Evolutionary conservation across 441 rosid species (phyloP), one percentile per base, ranked within the genome.

Genomic region (Jatropha multifida): DNA sequence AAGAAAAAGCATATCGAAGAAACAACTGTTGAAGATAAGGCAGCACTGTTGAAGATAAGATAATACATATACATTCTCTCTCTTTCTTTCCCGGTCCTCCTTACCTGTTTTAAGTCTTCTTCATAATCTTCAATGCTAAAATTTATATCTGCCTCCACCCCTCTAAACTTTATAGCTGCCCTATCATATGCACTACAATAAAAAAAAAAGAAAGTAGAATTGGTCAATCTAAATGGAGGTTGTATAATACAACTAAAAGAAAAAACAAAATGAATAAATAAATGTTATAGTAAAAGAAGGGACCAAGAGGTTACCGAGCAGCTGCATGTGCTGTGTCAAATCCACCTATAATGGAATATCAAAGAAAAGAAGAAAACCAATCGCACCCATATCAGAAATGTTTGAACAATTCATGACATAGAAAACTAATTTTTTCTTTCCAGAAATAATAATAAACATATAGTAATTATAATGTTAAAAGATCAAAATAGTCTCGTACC

Each of bases 281-380:
- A 54, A 15, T 4, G 14, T 4, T 9, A 54, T 48, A 26, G 73
- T 13, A 63, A 71, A 59, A 41, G 32, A 54, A 27, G 42, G 48
- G 74, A 41, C 17, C 65, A 48, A 66, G 66, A 68, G 44, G 84
- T 89, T 69, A 94, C 97, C 97, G 90, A 64, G 99, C 99, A 81
- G 99, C 98, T 81, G 97, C 96, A 87, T 90, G 98, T 85, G 99
- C 99, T 62, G 99, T 94, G 97, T 96, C 99, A 79, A 96, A 96
- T 85, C 99, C 99, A 88, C 99, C 99, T 96, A 81, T 69, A 78
- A 32, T 77, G 42, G 52, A 63, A 27, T 70, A 63, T 60, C 48
- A 65, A 27, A 70, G 58, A 49, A 60, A 74, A 68, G 68, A 61
- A 69, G 42, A 77, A 74, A 7, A 59, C 2, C 54, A 68, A 76